Base-by-base conservation (phyloP, 495 filamentous ascomycete genomes). In the Durotheca rogersii region DNA sequence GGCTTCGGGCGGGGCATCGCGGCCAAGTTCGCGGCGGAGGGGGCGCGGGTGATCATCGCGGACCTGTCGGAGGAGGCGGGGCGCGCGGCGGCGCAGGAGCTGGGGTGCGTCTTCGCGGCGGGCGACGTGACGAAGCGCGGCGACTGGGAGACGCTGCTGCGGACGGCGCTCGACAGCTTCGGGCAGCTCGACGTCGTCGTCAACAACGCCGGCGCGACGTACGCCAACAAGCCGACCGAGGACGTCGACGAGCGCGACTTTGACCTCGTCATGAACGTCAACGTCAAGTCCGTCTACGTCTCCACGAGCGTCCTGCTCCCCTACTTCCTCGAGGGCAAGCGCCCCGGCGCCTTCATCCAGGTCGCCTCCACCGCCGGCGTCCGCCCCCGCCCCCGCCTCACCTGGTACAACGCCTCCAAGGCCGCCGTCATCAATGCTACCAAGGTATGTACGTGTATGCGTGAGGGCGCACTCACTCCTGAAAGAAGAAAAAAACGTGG, bases 171-270 rank as follows among this genome's bases (percentile, higher is more conserved):
- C 7, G 64, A 60, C 7, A 67, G 67, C 20, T 81, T 72, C 36
- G 80, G 81, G 5, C 56, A 71, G 17, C 47, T 86, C 19, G 81
- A 85, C 53, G 71, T 83, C 3, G 53, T 83, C 35, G 76, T 86
- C 23, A 86, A 89, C 64, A 88, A 89, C 67, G 86, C 86, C 3
- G 86, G 86, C 1, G 82, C 82, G 23, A 77, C 76, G 4, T 88
- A 89, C 67, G 68, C 64, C 40, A 88, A 87, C 60, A 88, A 87
- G 73, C 74, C 62, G 10, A 69, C 67, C 20, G 64, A 75, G 4
- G 77, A 84, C 25, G 83, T 88, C 10, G 84, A 81, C 0, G 82
- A 85, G 23, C 75, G 74, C 6, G 84, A 88, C 46, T 88, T 82
- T 67, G 79, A 86, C 51, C 75, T 73, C 17, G 78, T 82, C 37